Percentiles rank a stretch among this genome's conserved stretches.
phyloP scores from a whole-genome alignment of 2,329 filamentous ascomycete genomes.

The Drechslerella dactyloides region DNA sequence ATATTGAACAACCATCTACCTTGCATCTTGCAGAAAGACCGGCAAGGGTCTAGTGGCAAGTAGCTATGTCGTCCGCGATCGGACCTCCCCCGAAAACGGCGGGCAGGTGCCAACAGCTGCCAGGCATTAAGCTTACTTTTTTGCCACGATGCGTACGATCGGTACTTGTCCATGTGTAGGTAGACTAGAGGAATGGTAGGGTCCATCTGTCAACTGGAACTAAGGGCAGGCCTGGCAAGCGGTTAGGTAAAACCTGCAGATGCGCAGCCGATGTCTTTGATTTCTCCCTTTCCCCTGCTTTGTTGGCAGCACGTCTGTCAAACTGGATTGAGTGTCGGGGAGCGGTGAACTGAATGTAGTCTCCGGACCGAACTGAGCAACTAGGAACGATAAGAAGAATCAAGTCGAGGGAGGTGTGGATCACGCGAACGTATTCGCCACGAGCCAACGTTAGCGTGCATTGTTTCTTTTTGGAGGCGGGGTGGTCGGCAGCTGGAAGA shows the following conservation, averaged over 20 bases:
- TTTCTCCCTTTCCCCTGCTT: neutral
- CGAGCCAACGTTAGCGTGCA: neutral
- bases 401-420: slow-evolving; percentile 39
- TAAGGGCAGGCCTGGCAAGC: too few relatives aligned
- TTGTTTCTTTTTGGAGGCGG: neutral
- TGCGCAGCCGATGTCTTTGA: neutral
- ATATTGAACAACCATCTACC: neutral
- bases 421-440: slow-evolving; percentile 45
- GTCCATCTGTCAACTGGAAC: neutral
- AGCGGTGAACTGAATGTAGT: too few relatives aligned
- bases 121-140: neutral
- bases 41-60: neutral
- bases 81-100: slow-evolving; percentile 7
- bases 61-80: neutral
- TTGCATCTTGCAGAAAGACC: neutral
- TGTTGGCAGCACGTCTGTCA: too few relatives aligned
- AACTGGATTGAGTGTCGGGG: neutral
- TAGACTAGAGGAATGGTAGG: neutral
- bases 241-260: slow-evolving; percentile 5
- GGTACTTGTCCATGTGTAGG: neutral
- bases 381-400: slow-evolving; percentile 6
- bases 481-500: slow-evolving; percentile 10
- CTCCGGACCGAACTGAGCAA: slow-evolving; percentile 9
- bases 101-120: neutral
- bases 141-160: neutral